Percentiles rank a stretch among this genome's conserved stretches.
Conservation (phyloP, 2,329 filamentous ascomycete genomes). For the Alternaria burnsii region DNA sequence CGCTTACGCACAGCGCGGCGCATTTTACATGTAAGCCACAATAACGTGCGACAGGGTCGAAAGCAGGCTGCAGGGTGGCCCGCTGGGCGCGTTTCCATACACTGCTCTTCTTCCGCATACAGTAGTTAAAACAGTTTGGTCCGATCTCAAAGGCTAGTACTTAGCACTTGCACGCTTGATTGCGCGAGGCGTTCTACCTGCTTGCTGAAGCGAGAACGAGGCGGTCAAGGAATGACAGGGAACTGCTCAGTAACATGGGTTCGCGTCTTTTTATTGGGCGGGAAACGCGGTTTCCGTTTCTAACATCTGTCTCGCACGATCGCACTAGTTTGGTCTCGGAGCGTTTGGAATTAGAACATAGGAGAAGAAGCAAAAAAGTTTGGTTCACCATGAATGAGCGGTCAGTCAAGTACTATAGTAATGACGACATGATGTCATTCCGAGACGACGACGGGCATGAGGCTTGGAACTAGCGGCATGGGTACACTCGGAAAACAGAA, state of each 20-base stretch:
- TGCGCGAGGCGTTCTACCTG: no score
- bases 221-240: conserved; percentile 10
- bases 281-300: background rate
- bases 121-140: background rate
- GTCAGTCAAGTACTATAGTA: background rate
- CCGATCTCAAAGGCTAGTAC: background rate
- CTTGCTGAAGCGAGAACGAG: background rate
- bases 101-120: background rate
- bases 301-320: background rate
- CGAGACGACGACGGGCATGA: background rate
- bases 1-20: conserved; percentile 13
- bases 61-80: background rate
- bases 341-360: background rate
- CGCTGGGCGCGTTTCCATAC: background rate
- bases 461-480: background rate
- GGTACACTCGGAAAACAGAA: background rate
- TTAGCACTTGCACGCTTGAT: no score
- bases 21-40: conserved; percentile 1
- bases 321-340: background rate
- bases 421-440: conserved; percentile 7
- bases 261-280: background rate
- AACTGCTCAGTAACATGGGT: background rate
- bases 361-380: background rate
- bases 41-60: conserved; percentile 12
- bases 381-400: conserved; percentile 5